Conservation (phyloP, 495 filamentous ascomycete genomes). For the Lophiotrema nucula region DNA sequence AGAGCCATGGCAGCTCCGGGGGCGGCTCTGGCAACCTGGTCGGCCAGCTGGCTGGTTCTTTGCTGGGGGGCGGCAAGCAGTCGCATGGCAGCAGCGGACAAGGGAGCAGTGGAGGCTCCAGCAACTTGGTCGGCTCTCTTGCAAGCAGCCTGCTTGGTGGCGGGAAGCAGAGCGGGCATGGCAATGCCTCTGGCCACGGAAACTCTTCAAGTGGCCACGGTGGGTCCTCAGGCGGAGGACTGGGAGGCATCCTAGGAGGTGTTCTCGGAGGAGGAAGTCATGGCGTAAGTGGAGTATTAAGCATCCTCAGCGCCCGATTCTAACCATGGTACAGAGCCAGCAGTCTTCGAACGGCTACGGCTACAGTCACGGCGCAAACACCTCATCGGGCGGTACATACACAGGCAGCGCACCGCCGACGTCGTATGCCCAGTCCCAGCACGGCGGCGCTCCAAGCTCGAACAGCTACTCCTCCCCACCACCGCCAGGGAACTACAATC, state of each 20-base stretch:
- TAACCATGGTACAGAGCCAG: slow-evolving; percentile 17
- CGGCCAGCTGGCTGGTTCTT: slow-evolving; percentile 39
- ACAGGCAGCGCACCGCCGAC: slow-evolving; percentile 44
- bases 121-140: slow-evolving; percentile 19
- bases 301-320: not conserved
- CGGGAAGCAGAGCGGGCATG: slow-evolving; percentile 42
- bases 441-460: slow-evolving; percentile 4
- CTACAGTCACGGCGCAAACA: slow-evolving; percentile 34
- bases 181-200: no score
- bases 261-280: slow-evolving; percentile 36
- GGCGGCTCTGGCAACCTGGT: slow-evolving; percentile 24
- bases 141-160: slow-evolving; percentile 39
- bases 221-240: slow-evolving; percentile 23
- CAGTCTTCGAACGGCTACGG: slow-evolving; percentile 32
- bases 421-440: slow-evolving; percentile 40
- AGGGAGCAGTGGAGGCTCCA: slow-evolving; percentile 22
- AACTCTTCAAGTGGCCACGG: slow-evolving; percentile 30
- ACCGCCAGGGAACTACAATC: slow-evolving; percentile 17
- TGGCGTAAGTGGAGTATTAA: slow-evolving; percentile 32
- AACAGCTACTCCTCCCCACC: slow-evolving; percentile 25
- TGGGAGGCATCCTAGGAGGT: slow-evolving; percentile 33
- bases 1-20: slow-evolving; percentile 19
- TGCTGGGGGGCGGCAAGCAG: slow-evolving; percentile 44
- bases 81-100: slow-evolving; percentile 31
- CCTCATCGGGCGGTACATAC: slow-evolving; percentile 40